These are phyloP conservation scores for Pseudognaphalium luteoalbum DNA, from an alignment of 129 eudicot genomes.

Conservation along the genomic window DNA sequence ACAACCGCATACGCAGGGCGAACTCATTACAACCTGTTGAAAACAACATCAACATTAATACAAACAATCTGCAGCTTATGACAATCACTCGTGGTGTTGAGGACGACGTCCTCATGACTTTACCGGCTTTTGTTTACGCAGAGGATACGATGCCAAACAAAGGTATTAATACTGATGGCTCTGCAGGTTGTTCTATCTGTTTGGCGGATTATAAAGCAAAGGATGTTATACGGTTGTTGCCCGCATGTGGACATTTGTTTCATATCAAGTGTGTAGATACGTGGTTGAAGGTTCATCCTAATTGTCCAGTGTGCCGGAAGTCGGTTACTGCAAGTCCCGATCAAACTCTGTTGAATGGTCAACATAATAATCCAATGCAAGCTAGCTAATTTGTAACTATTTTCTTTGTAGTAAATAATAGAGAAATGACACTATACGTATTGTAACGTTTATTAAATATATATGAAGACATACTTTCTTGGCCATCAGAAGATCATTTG, in stretches of 20 bases:
- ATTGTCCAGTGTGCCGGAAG: constrained; percentile 54
- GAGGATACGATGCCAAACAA: constrained; percentile 8
- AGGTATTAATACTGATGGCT: neutral
- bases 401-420: too few relatives aligned
- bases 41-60: neutral
- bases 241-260: constrained; percentile 44
- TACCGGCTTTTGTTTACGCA: constrained; percentile 30
- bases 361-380: too few relatives aligned
- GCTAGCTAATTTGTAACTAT: too few relatives aligned
- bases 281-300: constrained; percentile 50
- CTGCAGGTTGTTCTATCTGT: constrained; percentile 48
- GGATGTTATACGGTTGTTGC: constrained; percentile 44
- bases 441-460: too few relatives aligned
- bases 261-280: constrained; percentile 48
- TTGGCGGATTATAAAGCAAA: constrained; percentile 40
- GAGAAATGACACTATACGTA: too few relatives aligned
- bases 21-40: neutral
- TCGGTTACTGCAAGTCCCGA: too few relatives aligned
- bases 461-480: too few relatives aligned
- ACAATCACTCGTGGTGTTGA: constrained; percentile 26
- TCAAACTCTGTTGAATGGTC: too few relatives aligned
- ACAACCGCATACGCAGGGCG: constrained; percentile 7
- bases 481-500: too few relatives aligned
- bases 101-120: constrained; percentile 27
- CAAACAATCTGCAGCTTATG: neutral